Base-by-base conservation (phyloP, 1,284 basidiomycete species). In the Moniliella sp. region DNA sequence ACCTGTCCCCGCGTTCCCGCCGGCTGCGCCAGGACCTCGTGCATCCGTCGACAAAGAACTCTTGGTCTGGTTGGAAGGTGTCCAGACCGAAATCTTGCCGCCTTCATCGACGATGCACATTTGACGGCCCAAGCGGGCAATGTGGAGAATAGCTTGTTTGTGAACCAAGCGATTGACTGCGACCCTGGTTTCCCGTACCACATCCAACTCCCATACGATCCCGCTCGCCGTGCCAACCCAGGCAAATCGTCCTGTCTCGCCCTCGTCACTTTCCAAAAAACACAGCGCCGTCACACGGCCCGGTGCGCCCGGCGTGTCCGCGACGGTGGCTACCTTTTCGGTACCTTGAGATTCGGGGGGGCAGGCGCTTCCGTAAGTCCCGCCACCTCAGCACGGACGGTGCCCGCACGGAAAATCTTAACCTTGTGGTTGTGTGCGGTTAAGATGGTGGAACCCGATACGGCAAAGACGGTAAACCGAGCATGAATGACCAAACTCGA, bases 51-150 rank as follows among this genome's bases (percentile, higher is more conserved):
- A 28, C 16, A n/a, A 25, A 30, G 30, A 13, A 23, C 21, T 7
- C 21, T n/a, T 23, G 21, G 8, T 23, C 21, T 48, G 36, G 0
- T 33, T 7, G 10, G 35, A 38, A 2, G 45, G 39, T 4, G 50
- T 30, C 53, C 55, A 58, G 18, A 45, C 35, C 1, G 43, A 48
- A 25, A 57, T 55, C 40, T 58, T 58, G 11, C 55, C 55, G 9
- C 46, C 43, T 30, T 57, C 55, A 31, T 58, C 55, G 17, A 58
- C 15, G 14, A 41, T 37, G 14, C 56, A 28, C 44, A 58, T 55
- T 25, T 40, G 34, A 27, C 40, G 35, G 18, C 51, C 49, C 11
- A 56, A 39, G 9, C 53, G 31, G 17, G 39, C 36, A 7, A 58
- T 27, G 27, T 51, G 26, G 16, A 39, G 30, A 15, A 58, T 48